These are phyloP conservation scores for Bruguiera gymnorhiza DNA, from an alignment of 345 rosid genomes.

Conservation along the genomic window DNA sequence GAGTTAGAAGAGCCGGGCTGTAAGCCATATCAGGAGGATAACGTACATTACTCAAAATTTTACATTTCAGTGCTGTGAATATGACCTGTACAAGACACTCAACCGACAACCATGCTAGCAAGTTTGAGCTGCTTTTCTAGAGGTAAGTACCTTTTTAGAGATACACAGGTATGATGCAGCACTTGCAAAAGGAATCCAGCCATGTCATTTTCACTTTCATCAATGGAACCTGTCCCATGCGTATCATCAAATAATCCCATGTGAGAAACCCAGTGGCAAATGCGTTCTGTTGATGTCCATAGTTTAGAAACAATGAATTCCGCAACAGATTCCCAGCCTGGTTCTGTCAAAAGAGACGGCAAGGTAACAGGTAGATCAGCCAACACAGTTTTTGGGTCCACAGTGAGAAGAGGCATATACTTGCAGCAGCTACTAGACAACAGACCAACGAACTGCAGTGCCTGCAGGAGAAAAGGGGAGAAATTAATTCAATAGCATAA, in stretches of 20 bases:
- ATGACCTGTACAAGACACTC: background rate
- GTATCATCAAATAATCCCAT: constrained; percentile 19
- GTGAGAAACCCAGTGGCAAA: constrained; percentile 41
- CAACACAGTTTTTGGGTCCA: constrained; percentile 51
- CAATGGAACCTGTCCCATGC: constrained; percentile 32
- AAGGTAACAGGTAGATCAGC: constrained; percentile 72
- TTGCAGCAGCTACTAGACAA: constrained; percentile 78
- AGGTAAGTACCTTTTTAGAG: constrained; percentile 56
- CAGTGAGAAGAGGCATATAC: constrained; percentile 77
- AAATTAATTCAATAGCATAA: background rate
- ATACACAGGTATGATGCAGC: constrained; percentile 53
- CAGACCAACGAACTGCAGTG: constrained; percentile 62
- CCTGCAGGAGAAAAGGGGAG: constrained; percentile 38
- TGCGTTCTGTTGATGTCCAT: constrained; percentile 58
- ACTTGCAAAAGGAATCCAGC: constrained; percentile 43
- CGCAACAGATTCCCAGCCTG: constrained; percentile 53
- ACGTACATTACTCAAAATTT: background rate
- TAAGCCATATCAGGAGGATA: background rate
- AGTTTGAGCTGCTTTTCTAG: constrained; percentile 70
- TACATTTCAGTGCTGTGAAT: background rate
- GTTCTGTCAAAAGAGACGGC: constrained; percentile 54
- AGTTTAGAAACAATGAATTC: constrained; percentile 50
- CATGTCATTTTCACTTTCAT: constrained; percentile 40
- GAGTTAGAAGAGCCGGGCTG: background rate
- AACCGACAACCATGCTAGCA: constrained; percentile 44